Conservation (phyloP, 169 alveolate genomes). For the Cryptosporidium meleagridis region DNA sequence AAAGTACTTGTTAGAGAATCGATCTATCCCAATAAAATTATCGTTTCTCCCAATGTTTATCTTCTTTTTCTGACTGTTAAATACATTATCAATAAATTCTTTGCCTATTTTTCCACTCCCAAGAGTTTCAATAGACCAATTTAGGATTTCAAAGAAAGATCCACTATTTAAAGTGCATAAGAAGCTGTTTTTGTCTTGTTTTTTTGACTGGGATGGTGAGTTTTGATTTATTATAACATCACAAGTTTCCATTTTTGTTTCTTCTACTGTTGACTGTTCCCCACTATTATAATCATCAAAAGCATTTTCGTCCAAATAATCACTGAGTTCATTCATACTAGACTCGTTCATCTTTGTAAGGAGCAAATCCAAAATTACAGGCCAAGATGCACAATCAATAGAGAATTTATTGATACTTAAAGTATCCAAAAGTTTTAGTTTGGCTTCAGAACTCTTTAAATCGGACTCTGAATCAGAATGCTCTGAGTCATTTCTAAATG, state of each 20-base stretch:
- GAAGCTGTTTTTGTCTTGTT: neutral
- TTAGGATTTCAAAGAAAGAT: slow-evolving; percentile 1
- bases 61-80: slow-evolving; percentile 1
- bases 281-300: neutral
- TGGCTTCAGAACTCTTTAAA: neutral
- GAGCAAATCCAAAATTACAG: slow-evolving; percentile 5
- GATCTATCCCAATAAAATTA: slow-evolving; percentile 18
- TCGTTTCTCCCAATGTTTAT: slow-evolving; percentile 34
- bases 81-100: slow-evolving; percentile 23
- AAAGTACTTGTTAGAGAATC: slow-evolving; percentile 46
- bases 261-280: neutral
- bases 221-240: neutral
- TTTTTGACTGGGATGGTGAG: neutral
- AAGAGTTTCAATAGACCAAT: slow-evolving; percentile 22
- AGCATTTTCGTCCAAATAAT: neutral
- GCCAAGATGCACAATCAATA: slow-evolving; percentile 40
- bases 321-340: neutral
- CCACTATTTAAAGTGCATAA: neutral
- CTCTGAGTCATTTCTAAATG: slow-evolving; percentile 11
- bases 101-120: slow-evolving; percentile 25
- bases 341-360: slow-evolving; percentile 13
- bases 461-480: neutral
- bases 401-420: neutral
- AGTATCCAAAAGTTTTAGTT: neutral
- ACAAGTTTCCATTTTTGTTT: neutral